A percentile compares a stretch with the other conserved stretches of the same genome.
phyloP scores from a whole-genome alignment of 2,329 filamentous ascomycete genomes.

The Fusarium veterinarium region DNA sequence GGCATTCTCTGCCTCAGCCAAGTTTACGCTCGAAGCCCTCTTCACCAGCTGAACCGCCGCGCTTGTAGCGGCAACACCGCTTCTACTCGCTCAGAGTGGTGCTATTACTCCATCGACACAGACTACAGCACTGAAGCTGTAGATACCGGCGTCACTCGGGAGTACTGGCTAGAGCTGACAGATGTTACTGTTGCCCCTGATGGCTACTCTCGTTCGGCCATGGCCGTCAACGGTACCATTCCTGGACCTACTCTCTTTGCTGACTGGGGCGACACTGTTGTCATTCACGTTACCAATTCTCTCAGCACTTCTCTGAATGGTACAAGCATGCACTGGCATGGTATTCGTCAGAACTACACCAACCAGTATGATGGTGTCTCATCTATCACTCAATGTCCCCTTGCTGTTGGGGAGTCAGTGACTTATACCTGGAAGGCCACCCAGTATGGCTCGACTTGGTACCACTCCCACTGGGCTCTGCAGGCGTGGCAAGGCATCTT shows the following conservation, averaged over 20 bases:
- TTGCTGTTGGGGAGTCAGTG: conserved; percentile 61
- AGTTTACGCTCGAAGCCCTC: neutral
- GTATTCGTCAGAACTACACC: conserved; percentile 66
- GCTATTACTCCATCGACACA: conserved; percentile 60
- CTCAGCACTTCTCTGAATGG: conserved; percentile 59
- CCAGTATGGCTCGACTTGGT: conserved; percentile 67
- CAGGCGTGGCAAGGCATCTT: conserved; percentile 66
- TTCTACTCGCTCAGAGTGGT: conserved; percentile 51
- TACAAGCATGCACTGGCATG: conserved; percentile 73
- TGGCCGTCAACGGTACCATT: conserved; percentile 67
- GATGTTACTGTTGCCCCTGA: conserved; percentile 58
- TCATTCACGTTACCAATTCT: conserved; percentile 66
- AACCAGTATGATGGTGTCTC: conserved; percentile 68
- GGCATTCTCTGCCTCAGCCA: neutral
- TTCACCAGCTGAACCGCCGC: neutral
- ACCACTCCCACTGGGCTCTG: conserved; percentile 68
- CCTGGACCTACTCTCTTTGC: conserved; percentile 70
- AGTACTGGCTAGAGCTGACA: conserved; percentile 59
- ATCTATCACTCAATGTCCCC: conserved; percentile 61
- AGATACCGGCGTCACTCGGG: conserved; percentile 62
- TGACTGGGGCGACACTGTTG: conserved; percentile 62
- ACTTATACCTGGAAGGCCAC: conserved; percentile 69
- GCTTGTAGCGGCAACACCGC: conserved; percentile 2
- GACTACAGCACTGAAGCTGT: conserved; percentile 56
- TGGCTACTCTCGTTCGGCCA: conserved; percentile 54